Evolutionary conservation across 2,329 filamentous ascomycete species (phyloP), one percentile per base, ranked within the genome.

Genomic region (Cyphellophora attinorum): DNA sequence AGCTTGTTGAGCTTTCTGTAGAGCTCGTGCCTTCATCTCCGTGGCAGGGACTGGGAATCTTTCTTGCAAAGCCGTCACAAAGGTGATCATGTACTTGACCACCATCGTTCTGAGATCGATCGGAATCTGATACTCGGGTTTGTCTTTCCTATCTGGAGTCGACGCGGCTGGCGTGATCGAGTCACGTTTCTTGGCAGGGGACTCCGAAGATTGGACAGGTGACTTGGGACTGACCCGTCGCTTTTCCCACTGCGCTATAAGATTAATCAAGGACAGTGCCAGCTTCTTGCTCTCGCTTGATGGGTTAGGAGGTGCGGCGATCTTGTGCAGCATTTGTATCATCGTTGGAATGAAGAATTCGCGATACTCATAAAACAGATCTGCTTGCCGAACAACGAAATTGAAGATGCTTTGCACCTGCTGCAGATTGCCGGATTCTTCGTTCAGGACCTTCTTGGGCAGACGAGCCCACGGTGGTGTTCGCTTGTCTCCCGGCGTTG

Each of bases 321-420:
- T 84, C 59, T 96, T 96, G 34, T 83, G 74, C 21, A 98, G 67
- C 3, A 85, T 89, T 1, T 79, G 80, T 37, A 98, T 88, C 54
- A 98, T 93, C 44, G 91, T 74, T 37, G 82, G 75, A 4, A 86
- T 78, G 46, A 96, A 93, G 52, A 89, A 88, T 46, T 98, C 91
- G 35, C 91, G 73, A 1, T 85, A 86, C 44, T 96, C 89, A 49
- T 93, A 98, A 62, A 98, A 98, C 4, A 98, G 66, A 51, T 91
- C 81, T 0, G 88, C 82, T 54, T 98, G 89, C 37, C 84, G 77
- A 21, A 95, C 89, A 19, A 98, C 68, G 61, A 98, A 98, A 51
- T 95, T 83, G 65, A 95, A 96, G 49, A 98, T 96, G 62, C 83
- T 91, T 34, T 86, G 94, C 63, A 96, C 81, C 60, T 96, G 91